A percentile compares a stretch with the other conserved stretches of the same genome.
phyloP scores from a whole-genome alignment of 148 eudicot genomes.

The Chenopodium berlandieri region DNA sequence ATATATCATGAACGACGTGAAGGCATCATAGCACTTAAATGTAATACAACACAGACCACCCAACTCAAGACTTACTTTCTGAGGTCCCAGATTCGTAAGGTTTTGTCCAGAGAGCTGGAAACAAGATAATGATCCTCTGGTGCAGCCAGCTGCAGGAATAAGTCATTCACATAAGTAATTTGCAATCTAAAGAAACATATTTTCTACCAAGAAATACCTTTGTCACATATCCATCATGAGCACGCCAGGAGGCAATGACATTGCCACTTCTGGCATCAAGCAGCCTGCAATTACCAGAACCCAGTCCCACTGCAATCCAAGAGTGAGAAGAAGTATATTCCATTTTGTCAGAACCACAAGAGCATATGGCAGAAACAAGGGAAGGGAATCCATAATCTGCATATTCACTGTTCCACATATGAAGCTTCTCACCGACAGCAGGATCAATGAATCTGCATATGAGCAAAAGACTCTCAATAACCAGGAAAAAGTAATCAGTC shows the following conservation, averaged over 20 bases:
- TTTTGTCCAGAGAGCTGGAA: slow-evolving; percentile 89
- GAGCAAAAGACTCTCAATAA: slow-evolving; percentile 7
- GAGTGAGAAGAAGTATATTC: slow-evolving; percentile 49
- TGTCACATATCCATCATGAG: slow-evolving; percentile 94
- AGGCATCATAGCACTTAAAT: neutral
- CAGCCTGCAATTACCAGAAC: slow-evolving; percentile 86
- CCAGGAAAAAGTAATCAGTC: neutral
- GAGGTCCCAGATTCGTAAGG: slow-evolving; percentile 91
- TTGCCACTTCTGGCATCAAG: slow-evolving; percentile 88
- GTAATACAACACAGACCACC: neutral
- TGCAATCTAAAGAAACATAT: neutral
- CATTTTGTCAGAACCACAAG: slow-evolving; percentile 63
- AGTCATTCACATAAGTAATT: slow-evolving; percentile 18
- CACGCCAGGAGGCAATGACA: slow-evolving; percentile 85
- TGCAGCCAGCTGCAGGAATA: slow-evolving; percentile 78
- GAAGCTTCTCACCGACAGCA: slow-evolving; percentile 75
- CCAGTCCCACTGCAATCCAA: slow-evolving; percentile 86
- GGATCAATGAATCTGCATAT: slow-evolving; percentile 78
- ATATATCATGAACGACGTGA: slow-evolving; percentile 14
- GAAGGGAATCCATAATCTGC: slow-evolving; percentile 61
- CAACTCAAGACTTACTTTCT: slow-evolving; percentile 56
- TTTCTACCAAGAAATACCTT: slow-evolving; percentile 50
- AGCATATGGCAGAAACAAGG: slow-evolving; percentile 82
- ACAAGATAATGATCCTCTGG: slow-evolving; percentile 81
- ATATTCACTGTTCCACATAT: slow-evolving; percentile 79